Percentiles rank a stretch among this genome's conserved stretches.
These are phyloP conservation scores for Polytolypa hystricis DNA, from an alignment of 2,329 filamentous ascomycete genomes.

Conservation along the genomic window DNA sequence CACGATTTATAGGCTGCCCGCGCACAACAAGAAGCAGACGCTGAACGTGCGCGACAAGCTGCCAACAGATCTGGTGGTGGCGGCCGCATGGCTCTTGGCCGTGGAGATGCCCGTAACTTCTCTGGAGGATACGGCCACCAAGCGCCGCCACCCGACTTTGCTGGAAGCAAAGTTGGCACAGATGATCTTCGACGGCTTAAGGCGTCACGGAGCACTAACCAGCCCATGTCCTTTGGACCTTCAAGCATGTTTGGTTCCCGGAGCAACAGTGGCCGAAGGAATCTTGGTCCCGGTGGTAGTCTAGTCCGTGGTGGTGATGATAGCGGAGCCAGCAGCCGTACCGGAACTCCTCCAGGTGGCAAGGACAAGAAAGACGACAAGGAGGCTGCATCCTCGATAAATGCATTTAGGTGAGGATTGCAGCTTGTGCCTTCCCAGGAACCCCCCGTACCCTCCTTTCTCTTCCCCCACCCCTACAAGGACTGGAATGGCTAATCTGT, in stretches of 20 bases:
- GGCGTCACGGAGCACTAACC: slow-evolving; percentile 51
- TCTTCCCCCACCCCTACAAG: slow-evolving; percentile 14
- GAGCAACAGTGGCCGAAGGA: slow-evolving; percentile 69
- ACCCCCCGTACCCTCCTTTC: slow-evolving; percentile 4
- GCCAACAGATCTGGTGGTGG: slow-evolving; percentile 49
- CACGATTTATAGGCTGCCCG: slow-evolving; percentile 51
- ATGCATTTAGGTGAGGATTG: slow-evolving; percentile 77
- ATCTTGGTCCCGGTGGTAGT: slow-evolving; percentile 61
- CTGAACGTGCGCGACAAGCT: slow-evolving; percentile 44
- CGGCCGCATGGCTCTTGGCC: slow-evolving; percentile 61
- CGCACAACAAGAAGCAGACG: slow-evolving; percentile 70
- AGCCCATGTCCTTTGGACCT: slow-evolving; percentile 60
- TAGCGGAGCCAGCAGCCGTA: slow-evolving; percentile 77
- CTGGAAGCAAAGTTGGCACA: slow-evolving; percentile 73
- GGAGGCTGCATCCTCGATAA: slow-evolving; percentile 58
- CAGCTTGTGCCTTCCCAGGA: slow-evolving; percentile 2
- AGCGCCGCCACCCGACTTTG: slow-evolving; percentile 57
- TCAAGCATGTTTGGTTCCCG: slow-evolving; percentile 80
- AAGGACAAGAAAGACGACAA: slow-evolving; percentile 51
- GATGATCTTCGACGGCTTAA: slow-evolving; percentile 77
- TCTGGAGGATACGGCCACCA: slow-evolving; percentile 57
- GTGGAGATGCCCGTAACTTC: slow-evolving; percentile 79
- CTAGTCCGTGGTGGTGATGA: slow-evolving; percentile 68
- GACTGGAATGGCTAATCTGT: slow-evolving; percentile 7
- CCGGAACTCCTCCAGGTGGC: slow-evolving; percentile 67